Conservation (phyloP, 805 yeast genomes). For the Ascoidea asiatica region DNA sequence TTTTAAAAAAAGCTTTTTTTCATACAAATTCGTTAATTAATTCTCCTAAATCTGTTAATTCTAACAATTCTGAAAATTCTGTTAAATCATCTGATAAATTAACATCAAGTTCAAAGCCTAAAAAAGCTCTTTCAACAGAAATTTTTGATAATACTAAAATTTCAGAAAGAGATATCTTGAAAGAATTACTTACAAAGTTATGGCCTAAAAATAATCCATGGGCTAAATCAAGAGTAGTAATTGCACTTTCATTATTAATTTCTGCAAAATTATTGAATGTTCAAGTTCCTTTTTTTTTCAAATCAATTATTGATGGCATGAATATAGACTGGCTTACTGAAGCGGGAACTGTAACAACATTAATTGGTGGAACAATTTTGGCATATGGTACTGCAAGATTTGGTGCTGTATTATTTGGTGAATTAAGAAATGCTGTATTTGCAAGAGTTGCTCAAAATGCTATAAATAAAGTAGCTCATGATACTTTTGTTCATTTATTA, state of each 20-base stretch:
- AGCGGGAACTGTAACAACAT: constrained; percentile 49
- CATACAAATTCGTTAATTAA: background rate
- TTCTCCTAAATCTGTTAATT: background rate
- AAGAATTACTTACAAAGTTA: constrained; percentile 50
- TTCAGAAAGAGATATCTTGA: constrained; percentile 38
- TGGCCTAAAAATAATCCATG: constrained; percentile 70
- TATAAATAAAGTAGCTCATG: constrained; percentile 76
- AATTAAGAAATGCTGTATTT: constrained; percentile 86
- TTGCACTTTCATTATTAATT: constrained; percentile 63
- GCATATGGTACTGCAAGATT: constrained; percentile 92
- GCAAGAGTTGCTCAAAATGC: constrained; percentile 94
- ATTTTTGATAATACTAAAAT: constrained; percentile 10
- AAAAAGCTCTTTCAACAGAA: constrained; percentile 12
- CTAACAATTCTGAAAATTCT: too few relatives aligned
- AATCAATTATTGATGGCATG: constrained; percentile 80
- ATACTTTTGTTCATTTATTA: constrained; percentile 75
- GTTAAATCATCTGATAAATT: background rate
- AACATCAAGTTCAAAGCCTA: background rate
- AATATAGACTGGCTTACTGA: constrained; percentile 71
- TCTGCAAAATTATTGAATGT: constrained; percentile 80
- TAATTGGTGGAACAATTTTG: constrained; percentile 54
- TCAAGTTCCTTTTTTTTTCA: constrained; percentile 93
- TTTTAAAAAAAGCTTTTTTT: background rate
- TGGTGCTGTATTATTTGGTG: constrained; percentile 91
- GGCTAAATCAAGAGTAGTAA: constrained; percentile 57